These are phyloP conservation scores for Candida sp. DNA, from an alignment of 1,139 yeast species.

Conservation along the genomic window DNA sequence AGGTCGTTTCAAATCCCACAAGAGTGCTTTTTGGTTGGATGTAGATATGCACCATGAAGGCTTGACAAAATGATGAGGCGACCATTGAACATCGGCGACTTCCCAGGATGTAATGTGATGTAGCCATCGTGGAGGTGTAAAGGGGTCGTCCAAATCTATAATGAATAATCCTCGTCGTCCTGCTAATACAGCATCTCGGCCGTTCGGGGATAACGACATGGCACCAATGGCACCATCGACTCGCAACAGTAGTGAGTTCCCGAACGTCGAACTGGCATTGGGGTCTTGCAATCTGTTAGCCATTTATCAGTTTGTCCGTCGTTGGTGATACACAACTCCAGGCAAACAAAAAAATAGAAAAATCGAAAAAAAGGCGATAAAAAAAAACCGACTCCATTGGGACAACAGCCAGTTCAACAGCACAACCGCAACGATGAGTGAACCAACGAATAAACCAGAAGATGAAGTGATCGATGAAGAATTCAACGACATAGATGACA, in stretches of 20 bases:
- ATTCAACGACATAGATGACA: constrained; percentile 31
- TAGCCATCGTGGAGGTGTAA: constrained; percentile 92
- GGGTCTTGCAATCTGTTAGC: constrained; percentile 20
- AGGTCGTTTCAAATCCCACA: constrained; percentile 88
- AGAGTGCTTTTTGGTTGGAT: constrained; percentile 91
- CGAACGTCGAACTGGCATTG: constrained; percentile 61
- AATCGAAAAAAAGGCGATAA: constrained; percentile 2
- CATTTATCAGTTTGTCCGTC: constrained; percentile 6
- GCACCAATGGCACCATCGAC: constrained; percentile 97
- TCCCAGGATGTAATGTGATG: constrained; percentile 97
- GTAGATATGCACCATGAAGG: constrained; percentile 95
- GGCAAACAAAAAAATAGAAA: constrained; percentile 3
- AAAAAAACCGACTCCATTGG: not conserved
- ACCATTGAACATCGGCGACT: constrained; percentile 99
- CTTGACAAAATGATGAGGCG: constrained; percentile 78
- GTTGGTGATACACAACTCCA: constrained; percentile 1
- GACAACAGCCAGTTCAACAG: not conserved
- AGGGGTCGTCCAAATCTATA: constrained; percentile 95
- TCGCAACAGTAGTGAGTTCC: constrained; percentile 78
- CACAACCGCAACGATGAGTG: constrained; percentile 5
- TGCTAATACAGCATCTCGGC: constrained; percentile 93
- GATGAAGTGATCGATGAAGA: constrained; percentile 27
- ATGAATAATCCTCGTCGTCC: constrained; percentile 87
- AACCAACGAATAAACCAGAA: constrained; percentile 4
- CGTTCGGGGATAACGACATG: constrained; percentile 90